A percentile compares a stretch with the other conserved stretches of the same genome.
phyloP scores from a whole-genome alignment of 2,329 filamentous ascomycete species.

The Neofusicoccum sp. region DNA sequence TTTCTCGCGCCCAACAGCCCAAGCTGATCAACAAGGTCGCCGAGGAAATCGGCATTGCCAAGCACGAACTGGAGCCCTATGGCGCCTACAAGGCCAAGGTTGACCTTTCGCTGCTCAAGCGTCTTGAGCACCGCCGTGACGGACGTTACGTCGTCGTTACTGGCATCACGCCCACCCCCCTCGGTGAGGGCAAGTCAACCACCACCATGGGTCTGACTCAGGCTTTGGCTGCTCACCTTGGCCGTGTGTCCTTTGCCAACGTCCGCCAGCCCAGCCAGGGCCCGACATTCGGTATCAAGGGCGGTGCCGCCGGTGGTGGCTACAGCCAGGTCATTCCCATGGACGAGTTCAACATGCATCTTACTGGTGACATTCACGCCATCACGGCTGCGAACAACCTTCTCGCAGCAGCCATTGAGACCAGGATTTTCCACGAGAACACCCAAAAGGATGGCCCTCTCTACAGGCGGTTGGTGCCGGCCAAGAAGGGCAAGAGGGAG shows the following conservation, averaged over 20 bases:
- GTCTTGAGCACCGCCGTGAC: constrained; percentile 81
- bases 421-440: constrained; percentile 95
- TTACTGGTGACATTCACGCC: constrained; percentile 97
- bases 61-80: constrained; percentile 91
- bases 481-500: constrained; percentile 82
- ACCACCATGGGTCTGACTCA: constrained; percentile 95
- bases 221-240: constrained; percentile 84
- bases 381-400: constrained; percentile 97
- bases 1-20: constrained; percentile 86
- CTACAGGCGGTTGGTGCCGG: constrained; percentile 82
- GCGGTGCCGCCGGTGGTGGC: constrained; percentile 91
- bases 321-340: constrained; percentile 99
- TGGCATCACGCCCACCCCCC: constrained; percentile 92
- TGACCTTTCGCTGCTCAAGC: constrained; percentile 74
- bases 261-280: constrained; percentile 96
- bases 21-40: constrained; percentile 86
- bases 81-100: constrained; percentile 96
- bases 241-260: constrained; percentile 89
- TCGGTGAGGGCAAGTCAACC: constrained; percentile 97
- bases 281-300: constrained; percentile 98
- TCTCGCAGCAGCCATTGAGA: constrained; percentile 92
- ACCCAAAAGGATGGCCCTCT: constrained; percentile 89
- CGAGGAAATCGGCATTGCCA: constrained; percentile 79
- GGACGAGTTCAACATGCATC: constrained; percentile 98
- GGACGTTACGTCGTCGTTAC: constrained; percentile 91